Conservation (phyloP, 176 grass and related monocot species). For the Secale cereale region DNA sequence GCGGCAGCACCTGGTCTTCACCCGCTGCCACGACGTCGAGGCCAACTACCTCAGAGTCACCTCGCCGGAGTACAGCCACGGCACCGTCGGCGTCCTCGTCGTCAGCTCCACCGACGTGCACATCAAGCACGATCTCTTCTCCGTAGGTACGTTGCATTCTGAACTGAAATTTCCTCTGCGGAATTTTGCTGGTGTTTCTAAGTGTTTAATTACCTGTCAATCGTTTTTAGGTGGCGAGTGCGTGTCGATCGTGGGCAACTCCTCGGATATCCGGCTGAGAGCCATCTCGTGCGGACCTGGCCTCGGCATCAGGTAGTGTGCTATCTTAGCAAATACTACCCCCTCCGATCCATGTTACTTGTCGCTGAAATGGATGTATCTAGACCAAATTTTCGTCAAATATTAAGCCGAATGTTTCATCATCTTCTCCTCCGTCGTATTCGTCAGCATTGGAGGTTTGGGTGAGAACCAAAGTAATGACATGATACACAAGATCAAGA, state of each 20-base stretch:
- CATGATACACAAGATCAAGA: conserved; percentile 51
- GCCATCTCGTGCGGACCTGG: conserved; percentile 68
- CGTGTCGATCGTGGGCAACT: conserved; percentile 68
- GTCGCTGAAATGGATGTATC: not conserved
- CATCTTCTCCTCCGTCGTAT: not conserved
- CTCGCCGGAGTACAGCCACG: conserved; percentile 60
- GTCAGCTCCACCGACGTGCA: conserved; percentile 45
- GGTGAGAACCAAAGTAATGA: conserved; percentile 32
- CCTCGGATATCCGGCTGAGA: conserved; percentile 47
- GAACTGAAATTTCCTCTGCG: not conserved
- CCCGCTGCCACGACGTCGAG: conserved; percentile 41
- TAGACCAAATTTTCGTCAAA: fast-evolving
- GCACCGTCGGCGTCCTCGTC: conserved; percentile 71
- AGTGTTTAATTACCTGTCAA: not conserved
- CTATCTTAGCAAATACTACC: no score
- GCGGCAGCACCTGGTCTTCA: conserved; percentile 62
- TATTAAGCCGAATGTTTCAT: not conserved
- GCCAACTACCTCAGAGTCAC: conserved; percentile 50
- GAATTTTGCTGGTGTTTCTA: not conserved
- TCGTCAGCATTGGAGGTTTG: conserved; percentile 59
- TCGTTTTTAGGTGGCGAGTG: conserved; percentile 64
- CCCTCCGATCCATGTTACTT: no score
- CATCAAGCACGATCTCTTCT: conserved; percentile 45
- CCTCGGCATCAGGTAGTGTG: conserved; percentile 65
- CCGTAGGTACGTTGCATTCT: conserved; percentile 33